phyloP scores from a whole-genome alignment of 257 asterid genomes.

The Haberlea rhodopensis region DNA sequence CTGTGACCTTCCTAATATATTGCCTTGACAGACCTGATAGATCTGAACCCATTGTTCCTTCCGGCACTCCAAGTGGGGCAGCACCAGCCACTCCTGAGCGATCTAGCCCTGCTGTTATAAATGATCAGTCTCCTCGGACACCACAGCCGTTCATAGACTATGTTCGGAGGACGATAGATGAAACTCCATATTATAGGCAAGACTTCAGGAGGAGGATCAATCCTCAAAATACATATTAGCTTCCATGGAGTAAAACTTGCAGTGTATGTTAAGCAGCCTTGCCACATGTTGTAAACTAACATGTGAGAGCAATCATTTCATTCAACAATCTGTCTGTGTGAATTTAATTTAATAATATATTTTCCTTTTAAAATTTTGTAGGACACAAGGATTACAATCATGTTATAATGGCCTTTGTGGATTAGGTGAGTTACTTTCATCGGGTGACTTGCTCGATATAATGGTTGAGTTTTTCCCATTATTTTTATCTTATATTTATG shows the following conservation, averaged over 20 bases:
- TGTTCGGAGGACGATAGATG: conserved; percentile 79
- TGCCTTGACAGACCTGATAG: conserved; percentile 45
- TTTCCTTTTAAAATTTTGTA: conserved; percentile 12
- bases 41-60: conserved; percentile 21
- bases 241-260: conserved; percentile 7
- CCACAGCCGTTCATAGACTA: conserved; percentile 92
- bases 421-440: conserved; percentile 9
- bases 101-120: conserved; percentile 36
- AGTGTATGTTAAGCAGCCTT: conserved; percentile 2
- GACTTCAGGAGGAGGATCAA: conserved; percentile 69
- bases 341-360: conserved; percentile 15
- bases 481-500: neutral
- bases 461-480: neutral
- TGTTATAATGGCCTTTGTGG: neutral
- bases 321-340: conserved; percentile 16
- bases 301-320: conserved; percentile 20
- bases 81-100: conserved; percentile 65
- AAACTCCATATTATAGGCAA: conserved; percentile 83
- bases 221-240: conserved; percentile 74
- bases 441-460: neutral
- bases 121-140: conserved; percentile 76
- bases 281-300: conserved; percentile 7
- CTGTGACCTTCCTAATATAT: conserved; percentile 27
- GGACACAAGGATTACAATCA: neutral
- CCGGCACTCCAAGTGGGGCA: conserved; percentile 33